phyloP scores from a whole-genome alignment of 1,284 basidiomycete genomes.

The Cryptococcus maquisensis region DNA sequence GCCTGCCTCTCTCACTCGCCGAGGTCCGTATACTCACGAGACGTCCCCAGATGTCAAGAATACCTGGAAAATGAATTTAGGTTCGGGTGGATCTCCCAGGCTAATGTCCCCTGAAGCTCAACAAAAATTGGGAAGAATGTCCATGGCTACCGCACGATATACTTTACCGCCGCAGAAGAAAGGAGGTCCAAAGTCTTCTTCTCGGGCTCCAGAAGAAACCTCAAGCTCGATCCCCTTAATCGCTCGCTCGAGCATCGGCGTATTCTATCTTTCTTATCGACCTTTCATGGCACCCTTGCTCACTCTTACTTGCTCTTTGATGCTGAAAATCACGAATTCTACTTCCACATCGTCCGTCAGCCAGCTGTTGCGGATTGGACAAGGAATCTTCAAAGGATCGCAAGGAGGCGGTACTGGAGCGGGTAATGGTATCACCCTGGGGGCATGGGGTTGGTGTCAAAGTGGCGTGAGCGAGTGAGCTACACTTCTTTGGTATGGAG shows the following conservation, averaged over 20 bases:
- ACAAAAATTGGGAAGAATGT: slow-evolving; percentile 32
- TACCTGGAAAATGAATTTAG: not conserved
- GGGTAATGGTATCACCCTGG: slow-evolving; percentile 10
- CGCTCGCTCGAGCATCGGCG: not conserved
- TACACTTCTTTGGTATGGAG: not conserved
- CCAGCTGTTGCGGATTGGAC: slow-evolving; percentile 10
- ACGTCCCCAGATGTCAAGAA: not conserved
- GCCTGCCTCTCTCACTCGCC: no score
- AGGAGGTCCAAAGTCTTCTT: not conserved
- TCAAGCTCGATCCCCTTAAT: no score
- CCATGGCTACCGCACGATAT: slow-evolving; percentile 32
- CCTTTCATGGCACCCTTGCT: slow-evolving; percentile 20
- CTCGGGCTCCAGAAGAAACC: not conserved
- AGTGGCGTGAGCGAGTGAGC: slow-evolving; percentile 3
- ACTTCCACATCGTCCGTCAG: slow-evolving; percentile 4
- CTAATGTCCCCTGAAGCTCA: slow-evolving; percentile 23
- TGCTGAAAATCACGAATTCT: slow-evolving; percentile 19
- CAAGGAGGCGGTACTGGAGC: not conserved
- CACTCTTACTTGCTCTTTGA: slow-evolving; percentile 13
- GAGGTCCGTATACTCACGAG: not conserved
- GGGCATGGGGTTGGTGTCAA: slow-evolving; percentile 32
- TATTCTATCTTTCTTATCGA: slow-evolving; percentile 19
- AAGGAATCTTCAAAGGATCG: slow-evolving; percentile 16
- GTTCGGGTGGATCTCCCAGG: slow-evolving; percentile 3
- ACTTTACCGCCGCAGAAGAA: slow-evolving; percentile 14